Evolutionary conservation across 805 yeast species (phyloP), one percentile per base, ranked within the genome.

Genomic region (Kodamaea laetipori): DNA sequence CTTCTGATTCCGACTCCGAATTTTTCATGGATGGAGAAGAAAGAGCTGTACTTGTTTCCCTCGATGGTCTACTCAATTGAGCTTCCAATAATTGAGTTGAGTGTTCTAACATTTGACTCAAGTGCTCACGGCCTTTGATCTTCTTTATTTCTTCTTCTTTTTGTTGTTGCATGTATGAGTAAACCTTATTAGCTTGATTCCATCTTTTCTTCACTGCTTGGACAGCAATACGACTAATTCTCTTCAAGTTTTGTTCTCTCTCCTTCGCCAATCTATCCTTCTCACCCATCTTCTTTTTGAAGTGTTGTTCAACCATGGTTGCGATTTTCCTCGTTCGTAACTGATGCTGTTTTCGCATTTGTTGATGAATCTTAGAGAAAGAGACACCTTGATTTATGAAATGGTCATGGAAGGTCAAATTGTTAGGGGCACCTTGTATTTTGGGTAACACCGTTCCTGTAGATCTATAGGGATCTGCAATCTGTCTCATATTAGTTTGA

Each of bases 21-120:
- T 69, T 61, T 6, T 30, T 12, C 10, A 47, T 49, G 27, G 58
- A 66, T 26, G 59, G 45, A 6, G 61, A 50, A 41, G 38, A 35
- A 35, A 24, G 27, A 3, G 36, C 30, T 12, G 21, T 27, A 17
- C 38, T 24, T 1, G 34, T 17, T 13, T 18, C 30, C 7, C 32
- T 24, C 15, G 27, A 19, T 4, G 44, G 28, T 27, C 73, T 73
- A 23, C 77, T 80, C 44, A 86, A 62, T 51, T 92, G 95, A 1
- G 96, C 95, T 48, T 90, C 97, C 21, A 92, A 71, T 26, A 92
- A 74, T 58, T 87, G 90, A 0, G 97, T 88, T 17, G 97, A 88
- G 56, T 90, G 94, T 56, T 90, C 95, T 45, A 92, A 69, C 74
- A 92, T 90, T 57, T 88, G 84, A 44, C 88, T 81, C 44, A 92